Conservation (phyloP, 176 grass and related monocot species). For the Alloteropsis semialata region DNA sequence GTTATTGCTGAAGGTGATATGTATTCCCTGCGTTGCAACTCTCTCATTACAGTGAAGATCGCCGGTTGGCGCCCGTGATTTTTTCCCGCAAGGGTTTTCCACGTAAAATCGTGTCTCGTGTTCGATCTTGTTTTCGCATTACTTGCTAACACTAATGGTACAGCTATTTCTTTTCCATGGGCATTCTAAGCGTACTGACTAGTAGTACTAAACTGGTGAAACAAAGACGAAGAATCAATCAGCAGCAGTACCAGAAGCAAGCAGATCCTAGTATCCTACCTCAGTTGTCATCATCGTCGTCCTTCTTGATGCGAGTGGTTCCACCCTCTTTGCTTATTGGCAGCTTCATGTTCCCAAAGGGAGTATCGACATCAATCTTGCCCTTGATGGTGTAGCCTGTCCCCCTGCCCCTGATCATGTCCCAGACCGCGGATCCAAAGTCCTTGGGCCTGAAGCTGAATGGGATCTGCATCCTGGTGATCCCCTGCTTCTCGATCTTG, state of each 20-base stretch:
- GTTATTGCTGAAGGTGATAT: no score
- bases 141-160: no score
- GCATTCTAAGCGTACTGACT: no score
- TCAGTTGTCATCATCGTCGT: conserved; percentile 31
- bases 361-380: conserved; percentile 86
- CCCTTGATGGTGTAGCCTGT: conserved; percentile 87
- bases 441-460: conserved; percentile 94
- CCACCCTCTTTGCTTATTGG: conserved; percentile 86
- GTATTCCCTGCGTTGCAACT: no score
- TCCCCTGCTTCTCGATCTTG: conserved; percentile 79
- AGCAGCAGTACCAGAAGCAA: background rate
- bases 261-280: conserved; percentile 46
- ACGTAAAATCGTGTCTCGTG: no score
- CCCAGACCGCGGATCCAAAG: conserved; percentile 89
- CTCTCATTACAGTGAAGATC: no score
- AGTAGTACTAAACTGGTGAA: no score
- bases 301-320: conserved; percentile 84
- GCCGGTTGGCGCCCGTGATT: no score
- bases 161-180: no score
- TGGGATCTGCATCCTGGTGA: conserved; percentile 72
- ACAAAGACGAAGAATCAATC: no score
- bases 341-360: conserved; percentile 90
- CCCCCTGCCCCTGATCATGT: conserved; percentile 92
- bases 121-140: no score
- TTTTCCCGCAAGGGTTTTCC: no score